phyloP scores from a whole-genome alignment of 1,284 basidiomycete species.

The Termitomyces sp. region DNA sequence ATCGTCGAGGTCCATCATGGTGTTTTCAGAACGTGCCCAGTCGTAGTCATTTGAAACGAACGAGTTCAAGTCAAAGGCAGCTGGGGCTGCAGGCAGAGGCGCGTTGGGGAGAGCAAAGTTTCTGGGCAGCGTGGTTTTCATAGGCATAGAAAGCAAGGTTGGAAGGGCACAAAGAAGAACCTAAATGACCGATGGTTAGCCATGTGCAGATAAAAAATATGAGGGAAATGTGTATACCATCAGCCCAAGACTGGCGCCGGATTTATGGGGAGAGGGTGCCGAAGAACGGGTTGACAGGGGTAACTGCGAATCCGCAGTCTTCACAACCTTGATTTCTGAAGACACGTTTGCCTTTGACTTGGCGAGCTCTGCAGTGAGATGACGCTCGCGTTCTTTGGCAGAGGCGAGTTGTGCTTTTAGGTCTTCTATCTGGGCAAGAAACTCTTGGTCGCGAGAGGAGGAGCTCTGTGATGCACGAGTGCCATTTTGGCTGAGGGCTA shows the following conservation, averaged over 20 bases:
- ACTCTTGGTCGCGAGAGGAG: constrained; percentile 27
- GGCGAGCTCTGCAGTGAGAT: constrained; percentile 56
- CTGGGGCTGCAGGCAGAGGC: constrained; percentile 39
- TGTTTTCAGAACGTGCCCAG: constrained; percentile 42
- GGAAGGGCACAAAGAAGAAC: constrained; percentile 70
- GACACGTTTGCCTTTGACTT: constrained; percentile 26
- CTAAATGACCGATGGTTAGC: constrained; percentile 36
- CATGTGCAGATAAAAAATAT: constrained; percentile 7
- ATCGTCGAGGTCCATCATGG: constrained; percentile 50
- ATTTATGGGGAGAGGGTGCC: constrained; percentile 44
- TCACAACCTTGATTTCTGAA: constrained; percentile 49
- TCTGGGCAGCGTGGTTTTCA: constrained; percentile 47
- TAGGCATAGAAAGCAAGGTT: constrained; percentile 62
- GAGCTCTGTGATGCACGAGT: constrained; percentile 18
- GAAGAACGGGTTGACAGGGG: constrained; percentile 37
- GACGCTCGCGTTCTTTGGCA: constrained; percentile 60
- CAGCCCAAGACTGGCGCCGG: constrained; percentile 60
- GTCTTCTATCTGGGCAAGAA: constrained; percentile 57
- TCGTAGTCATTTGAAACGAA: constrained; percentile 50
- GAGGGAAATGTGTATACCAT: constrained; percentile 48
- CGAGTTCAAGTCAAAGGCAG: constrained; percentile 46
- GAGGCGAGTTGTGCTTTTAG: constrained; percentile 61
- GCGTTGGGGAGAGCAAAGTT: constrained; percentile 49
- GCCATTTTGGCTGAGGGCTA: constrained; percentile 44
- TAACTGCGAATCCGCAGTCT: constrained; percentile 42